These are phyloP conservation scores for Sporothrix phasma DNA, from an alignment of 2,329 filamentous ascomycete species.

Conservation along the genomic window DNA sequence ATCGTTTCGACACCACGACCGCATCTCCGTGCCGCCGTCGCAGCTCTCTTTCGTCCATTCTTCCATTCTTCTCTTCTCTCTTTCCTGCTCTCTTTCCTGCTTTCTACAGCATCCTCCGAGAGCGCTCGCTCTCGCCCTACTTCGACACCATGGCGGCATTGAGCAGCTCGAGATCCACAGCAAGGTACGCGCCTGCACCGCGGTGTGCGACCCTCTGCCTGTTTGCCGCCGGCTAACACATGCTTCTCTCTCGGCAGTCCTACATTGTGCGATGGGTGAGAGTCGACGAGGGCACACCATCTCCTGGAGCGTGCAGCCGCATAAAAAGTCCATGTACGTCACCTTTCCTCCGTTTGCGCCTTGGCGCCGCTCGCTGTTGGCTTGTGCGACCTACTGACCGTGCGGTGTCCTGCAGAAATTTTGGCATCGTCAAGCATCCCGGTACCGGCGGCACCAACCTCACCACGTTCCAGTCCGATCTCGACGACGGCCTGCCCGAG, in stretches of 20 bases:
- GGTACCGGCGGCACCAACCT: conserved; percentile 53
- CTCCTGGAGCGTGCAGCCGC: conserved; percentile 94
- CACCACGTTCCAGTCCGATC: conserved; percentile 34
- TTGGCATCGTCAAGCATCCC: conserved; percentile 95
- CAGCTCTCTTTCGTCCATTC: neutral
- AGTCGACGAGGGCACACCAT: conserved; percentile 86
- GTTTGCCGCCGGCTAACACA: conserved; percentile 18
- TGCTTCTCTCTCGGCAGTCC: conserved; percentile 47
- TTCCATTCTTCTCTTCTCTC: neutral
- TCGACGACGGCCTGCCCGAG: conserved; percentile 35
- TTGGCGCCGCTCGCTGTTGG: neutral
- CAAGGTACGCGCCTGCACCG: conserved; percentile 50
- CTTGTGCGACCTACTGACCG: neutral
- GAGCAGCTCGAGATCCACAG: conserved; percentile 96
- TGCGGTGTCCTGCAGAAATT: conserved; percentile 50
- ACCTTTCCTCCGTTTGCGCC: too few species aligned
- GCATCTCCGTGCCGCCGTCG: neutral
- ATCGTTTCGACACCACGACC: neutral
- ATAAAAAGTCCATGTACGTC: conserved; percentile 84
- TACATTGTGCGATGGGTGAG: conserved; percentile 98
- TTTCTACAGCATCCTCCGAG: neutral
- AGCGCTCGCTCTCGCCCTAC: neutral
- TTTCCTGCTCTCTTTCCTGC: neutral
- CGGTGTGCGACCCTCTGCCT: neutral
- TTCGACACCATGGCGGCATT: conserved; percentile 70